phyloP scores from a whole-genome alignment of 177 flowering plant genomes.

The Vitis hybrid region DNA sequence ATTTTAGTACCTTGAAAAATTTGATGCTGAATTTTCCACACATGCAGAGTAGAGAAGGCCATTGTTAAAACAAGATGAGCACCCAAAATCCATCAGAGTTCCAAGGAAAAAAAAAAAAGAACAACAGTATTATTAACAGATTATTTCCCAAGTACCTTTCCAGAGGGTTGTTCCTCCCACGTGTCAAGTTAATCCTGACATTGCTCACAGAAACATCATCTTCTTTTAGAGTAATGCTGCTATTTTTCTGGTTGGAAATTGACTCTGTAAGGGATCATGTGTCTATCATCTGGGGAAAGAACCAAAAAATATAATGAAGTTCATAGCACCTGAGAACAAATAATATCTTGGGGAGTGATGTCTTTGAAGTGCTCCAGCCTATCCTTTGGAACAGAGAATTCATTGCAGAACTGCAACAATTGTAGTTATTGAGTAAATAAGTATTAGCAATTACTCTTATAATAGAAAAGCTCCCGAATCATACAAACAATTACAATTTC shows the following conservation, averaged over 20 bases:
- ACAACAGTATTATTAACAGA: neutral
- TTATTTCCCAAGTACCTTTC: constrained; percentile 45
- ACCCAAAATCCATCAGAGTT: neutral
- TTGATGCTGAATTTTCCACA: constrained; percentile 51
- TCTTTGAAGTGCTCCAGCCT: constrained; percentile 60
- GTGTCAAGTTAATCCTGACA: constrained; percentile 75
- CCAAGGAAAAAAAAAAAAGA: neutral
- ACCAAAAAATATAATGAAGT: neutral
- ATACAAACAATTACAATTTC: neutral
- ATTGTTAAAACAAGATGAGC: neutral
- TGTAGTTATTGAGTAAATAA: neutral
- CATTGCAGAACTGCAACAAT: constrained; percentile 72
- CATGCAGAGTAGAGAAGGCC: constrained; percentile 25
- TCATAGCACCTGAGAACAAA: constrained; percentile 75
- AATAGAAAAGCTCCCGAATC: neutral
- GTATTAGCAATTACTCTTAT: neutral
- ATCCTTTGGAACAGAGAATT: constrained; percentile 76
- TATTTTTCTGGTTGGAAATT: constrained; percentile 39
- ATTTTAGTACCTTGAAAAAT: constrained; percentile 61
- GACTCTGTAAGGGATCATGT: constrained; percentile 1
- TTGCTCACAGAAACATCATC: constrained; percentile 78
- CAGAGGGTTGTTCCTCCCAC: constrained; percentile 74
- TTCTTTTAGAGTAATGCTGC: constrained; percentile 51
- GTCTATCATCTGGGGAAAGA: neutral
- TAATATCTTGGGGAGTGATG: constrained; percentile 68